These are phyloP conservation scores for Abeoforma whisleri DNA, from an alignment of 78 protist species.

Conservation along the genomic window DNA sequence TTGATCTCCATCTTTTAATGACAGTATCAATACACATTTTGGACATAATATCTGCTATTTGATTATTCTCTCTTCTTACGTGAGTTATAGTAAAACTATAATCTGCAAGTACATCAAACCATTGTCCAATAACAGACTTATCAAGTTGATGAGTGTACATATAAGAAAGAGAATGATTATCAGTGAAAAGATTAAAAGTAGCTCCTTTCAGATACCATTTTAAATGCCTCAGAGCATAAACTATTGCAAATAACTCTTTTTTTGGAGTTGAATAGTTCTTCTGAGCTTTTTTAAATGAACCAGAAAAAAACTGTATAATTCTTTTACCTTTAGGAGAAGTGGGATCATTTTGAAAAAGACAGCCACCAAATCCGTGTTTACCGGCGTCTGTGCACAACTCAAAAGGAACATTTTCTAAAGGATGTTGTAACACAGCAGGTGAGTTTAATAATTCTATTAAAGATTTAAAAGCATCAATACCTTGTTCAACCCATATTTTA, in stretches of 20 bases:
- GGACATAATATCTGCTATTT: not conserved
- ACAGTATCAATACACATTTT: too few species aligned
- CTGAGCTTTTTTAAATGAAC: not conserved
- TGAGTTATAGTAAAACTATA: not conserved
- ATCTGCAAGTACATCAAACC: not conserved
- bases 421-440: not conserved
- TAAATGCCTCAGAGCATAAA: not conserved
- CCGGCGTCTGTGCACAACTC: not conserved
- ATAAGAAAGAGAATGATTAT: not conserved
- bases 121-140: not conserved
- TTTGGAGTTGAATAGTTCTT: not conserved
- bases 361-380: not conserved
- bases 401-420: not conserved
- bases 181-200: not conserved
- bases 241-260: not conserved
- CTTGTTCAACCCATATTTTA: not conserved
- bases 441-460: not conserved
- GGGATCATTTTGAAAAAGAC: not conserved
- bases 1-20: too few species aligned
- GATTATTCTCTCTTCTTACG: not conserved
- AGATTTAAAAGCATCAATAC: not conserved
- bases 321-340: not conserved
- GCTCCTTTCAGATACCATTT: not conserved
- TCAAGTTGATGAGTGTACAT: not conserved
- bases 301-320: not conserved